Evolutionary conservation across 2,329 filamentous ascomycete species (phyloP), one percentile per base, ranked within the genome.

Genomic region (Leptographium flavum): DNA sequence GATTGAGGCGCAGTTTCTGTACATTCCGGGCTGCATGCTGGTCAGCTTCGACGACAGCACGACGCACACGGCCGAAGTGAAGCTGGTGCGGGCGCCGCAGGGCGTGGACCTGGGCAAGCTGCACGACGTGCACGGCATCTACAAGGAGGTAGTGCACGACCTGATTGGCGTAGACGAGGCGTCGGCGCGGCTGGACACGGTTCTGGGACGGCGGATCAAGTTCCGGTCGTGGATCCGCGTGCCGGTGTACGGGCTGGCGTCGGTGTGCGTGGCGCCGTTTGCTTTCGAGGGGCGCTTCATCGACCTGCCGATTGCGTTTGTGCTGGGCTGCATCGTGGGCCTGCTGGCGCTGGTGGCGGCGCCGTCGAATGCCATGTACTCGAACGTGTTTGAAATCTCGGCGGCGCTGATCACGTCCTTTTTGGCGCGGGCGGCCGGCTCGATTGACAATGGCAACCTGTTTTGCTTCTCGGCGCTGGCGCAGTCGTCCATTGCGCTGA

Each of bases 21-120:
- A 94, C 58, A 76, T 94, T 27, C 87, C 88, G 0, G 85, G 85
- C 0, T 93, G 85, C 57, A 95, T 95, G 88, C 84, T 95, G 46
- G 83, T 94, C 57, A 90, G 86, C 5, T 94, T 95, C 56, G 87
- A 84, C 56, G 84, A 90, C 60, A 64, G 51, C 50, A 68, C 64
- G 51, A 85, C 82, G 0, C 82, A 87, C 56, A 87, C 83, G 0
- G 81, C 81, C n/a, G 82, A 87, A 57, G 82, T 87, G 50, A 84
- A 85, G 62, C 71, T 87, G 28, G 78, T 87, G 7, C 74, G 79
- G 4, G 73, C 76, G 0, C 63, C 65, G 0, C 81, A 86, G 54
- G 82, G 81, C 2, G 71, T 88, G 10, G 78, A 88, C 57, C 68
- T 88, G 1, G 83, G 82, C 25, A 82, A 81, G 54, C 71, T 88